Evolutionary conservation across 345 rosid species (phyloP), one percentile per base, ranked within the genome.

Genomic region (Draba incana): DNA sequence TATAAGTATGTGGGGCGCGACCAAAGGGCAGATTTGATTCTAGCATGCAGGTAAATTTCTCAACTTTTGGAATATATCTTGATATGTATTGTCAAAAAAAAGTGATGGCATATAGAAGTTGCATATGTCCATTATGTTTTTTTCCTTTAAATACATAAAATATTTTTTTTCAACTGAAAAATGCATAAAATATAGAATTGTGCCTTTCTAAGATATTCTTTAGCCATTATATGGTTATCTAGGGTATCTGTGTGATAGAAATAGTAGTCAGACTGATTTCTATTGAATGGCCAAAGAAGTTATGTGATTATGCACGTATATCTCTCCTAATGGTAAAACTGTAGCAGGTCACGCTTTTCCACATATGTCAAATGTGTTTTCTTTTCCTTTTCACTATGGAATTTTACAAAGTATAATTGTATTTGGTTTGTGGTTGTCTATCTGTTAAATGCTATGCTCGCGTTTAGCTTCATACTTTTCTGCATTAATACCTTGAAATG

Each of bases 1-100:
- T 95, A 95, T 46, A 92, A 92, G 83, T 95, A 95, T 52, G 89
- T 95, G 78, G 97, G 98, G 38, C 90, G 85, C 27, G 85, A 95
- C 71, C 98, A 92, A 81, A 85, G 91, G 85, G 99, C 97, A 20
- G 99, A 95, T 80, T 75, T 95, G 82, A 74, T 80, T 80, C 83
- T 95, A 76, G 98, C 99, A 38, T 92, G 98, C 98, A 92, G 99
- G 99, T 95, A 79, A 59, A 7, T 35, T 70, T 20, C 20, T 42
- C 12, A 25, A 60, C 61, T 49, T 74, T 37, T 46, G 63, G 45
- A 43, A 49, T 66, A 33, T 50, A 39, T 61, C 23, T 62, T 23
- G 42, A 12, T 70, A 23, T 27, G 56, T 38, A n/a, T 44, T 59
- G 56, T 51, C 71, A 10, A 51, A 33, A 51, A 33, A 50, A 49